Base-by-base conservation (phyloP, 345 rosid genomes). In the Carallia brachiata region DNA sequence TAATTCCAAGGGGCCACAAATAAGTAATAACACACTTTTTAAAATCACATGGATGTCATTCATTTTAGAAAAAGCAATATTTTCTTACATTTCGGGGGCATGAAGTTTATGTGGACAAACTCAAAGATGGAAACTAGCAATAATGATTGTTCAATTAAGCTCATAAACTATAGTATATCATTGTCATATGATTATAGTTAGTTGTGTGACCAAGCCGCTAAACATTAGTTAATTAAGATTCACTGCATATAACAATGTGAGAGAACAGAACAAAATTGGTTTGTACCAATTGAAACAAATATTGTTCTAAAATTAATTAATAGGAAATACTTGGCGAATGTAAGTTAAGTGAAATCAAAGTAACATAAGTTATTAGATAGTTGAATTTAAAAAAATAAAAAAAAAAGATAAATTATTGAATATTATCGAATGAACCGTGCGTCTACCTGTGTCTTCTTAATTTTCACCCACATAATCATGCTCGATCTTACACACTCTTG, bases 51-150 rank as follows among this genome's bases (percentile, higher is more conserved):
- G 3, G 16, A 12, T 44, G 50, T 3, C 50, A 12, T 44, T 44
- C 50, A 12, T 15, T 12, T 7, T 4, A 72, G 32, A 48, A 44
- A 12, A 65, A 8, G 27, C 57, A 8, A 28, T 59, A 18, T 5
- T 59, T 63, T 50, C 52, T 44, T 17, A 30, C 5, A 18, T 53
- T 70, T 72, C 73, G 74, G 69, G 61, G 77, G 75, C 61, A 60
- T 50, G 27, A 57, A 36, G 30, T 44, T 12, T 15, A 66, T 28
- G 36, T 13, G 3, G 73, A 75, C 82, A 76, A 71, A 15, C 69
- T 48, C 75, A 44, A 73, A 80, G 70, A 60, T 37, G 63, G 70
- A 76, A 71, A 36, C 39, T n/a, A 70, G 28, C 69, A 63, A 56
- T 71, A 55, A 54, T 73, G 9, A 34, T 10, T 63, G 19, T 23